Evolutionary conservation across 2,329 filamentous ascomycete species (phyloP), one percentile per base, ranked within the genome.

Genomic region (Arthroderma sp.): DNA sequence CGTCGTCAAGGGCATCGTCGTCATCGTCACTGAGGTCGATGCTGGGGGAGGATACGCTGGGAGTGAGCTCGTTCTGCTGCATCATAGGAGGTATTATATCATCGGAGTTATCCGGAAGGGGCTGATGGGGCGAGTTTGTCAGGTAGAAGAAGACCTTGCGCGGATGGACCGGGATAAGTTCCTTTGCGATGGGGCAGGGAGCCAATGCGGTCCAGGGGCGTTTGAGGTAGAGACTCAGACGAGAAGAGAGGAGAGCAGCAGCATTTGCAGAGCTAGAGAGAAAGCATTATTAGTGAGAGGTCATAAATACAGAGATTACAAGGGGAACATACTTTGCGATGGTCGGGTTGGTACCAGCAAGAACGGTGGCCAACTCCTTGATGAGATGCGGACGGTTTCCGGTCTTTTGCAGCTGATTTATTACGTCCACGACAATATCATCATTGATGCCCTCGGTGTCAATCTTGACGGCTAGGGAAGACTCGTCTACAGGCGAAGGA

Each of bases 91-190:
- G 61, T 52, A 72, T 56, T 55, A 68, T 63, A 55, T 75, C 69
- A 46, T 71, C 69, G 43, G 77, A 67, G 37, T 70, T 73, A 52
- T 83, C 77, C 2, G 86, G 85, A 15, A 96, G 78, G 33, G 85
- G 78, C 60, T 89, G 85, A 58, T 83, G 85, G 39, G 84, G 80
- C 57, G 75, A 82, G n/a, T 84, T 94, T 34, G 86, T 94, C 48
- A 98, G 77, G 67, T 88, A 96, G 68, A 93, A 96, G 71, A 94
- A 96, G 39, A 93, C 88, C 64, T 91, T 85, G 60, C 89, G 83
- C 15, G 91, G 91, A 61, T 96, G 89, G 36, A 89, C 83, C 36
- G 84, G 81, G 61, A 95, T 86, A 44, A 95, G 77, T 65, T 94
- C 86, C 68, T 96, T 96, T 42, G 85, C 85, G 45, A 96, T 69